Percentiles rank a stretch among this genome's conserved stretches.
phyloP scores from a whole-genome alignment of 2,329 filamentous ascomycete genomes.

The Daldinia eschscholtzii region DNA sequence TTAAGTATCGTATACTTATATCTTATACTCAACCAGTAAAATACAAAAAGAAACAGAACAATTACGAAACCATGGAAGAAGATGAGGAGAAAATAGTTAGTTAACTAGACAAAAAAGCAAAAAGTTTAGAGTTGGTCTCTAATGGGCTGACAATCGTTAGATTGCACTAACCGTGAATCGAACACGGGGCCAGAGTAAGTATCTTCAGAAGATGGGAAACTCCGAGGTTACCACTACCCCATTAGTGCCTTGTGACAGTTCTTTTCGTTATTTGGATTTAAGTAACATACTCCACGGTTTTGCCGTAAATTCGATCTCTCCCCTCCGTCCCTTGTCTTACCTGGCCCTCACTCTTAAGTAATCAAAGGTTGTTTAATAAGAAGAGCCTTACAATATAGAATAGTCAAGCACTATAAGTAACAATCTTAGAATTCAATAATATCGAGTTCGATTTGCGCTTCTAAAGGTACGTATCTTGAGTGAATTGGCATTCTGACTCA shows the following conservation, averaged over 20 bases:
- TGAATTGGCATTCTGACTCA: not conserved
- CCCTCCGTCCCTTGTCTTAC: not conserved
- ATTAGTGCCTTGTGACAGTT: slow-evolving; percentile 33
- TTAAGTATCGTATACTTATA: not conserved
- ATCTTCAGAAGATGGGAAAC: slow-evolving; percentile 43
- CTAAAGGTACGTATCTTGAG: not conserved
- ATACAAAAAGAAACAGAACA: not conserved
- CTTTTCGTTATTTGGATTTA: not conserved
- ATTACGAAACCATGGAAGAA: not conserved
- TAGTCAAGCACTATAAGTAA: not conserved
- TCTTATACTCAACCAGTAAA: not conserved
- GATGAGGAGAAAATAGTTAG: too few relatives aligned
- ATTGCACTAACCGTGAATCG: slow-evolving; percentile 45
- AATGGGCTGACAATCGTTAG: slow-evolving; percentile 32
- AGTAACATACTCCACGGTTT: slow-evolving; percentile 7
- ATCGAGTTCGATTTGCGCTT: not conserved
- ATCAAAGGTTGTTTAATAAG: not conserved
- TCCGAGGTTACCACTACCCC: slow-evolving; percentile 45
- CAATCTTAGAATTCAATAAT: not conserved
- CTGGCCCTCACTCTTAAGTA: not conserved
- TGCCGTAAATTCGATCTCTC: not conserved
- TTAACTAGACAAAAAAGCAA: not conserved
- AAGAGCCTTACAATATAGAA: not conserved
- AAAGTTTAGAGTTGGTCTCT: slow-evolving; percentile 31
- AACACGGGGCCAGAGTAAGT: slow-evolving; percentile 45